A percentile compares a stretch with the other conserved stretches of the same genome.
Evolutionary conservation across 2,329 filamentous ascomycete genomes (phyloP).

Genomic region (Chrysosporium keratinophilum): DNA sequence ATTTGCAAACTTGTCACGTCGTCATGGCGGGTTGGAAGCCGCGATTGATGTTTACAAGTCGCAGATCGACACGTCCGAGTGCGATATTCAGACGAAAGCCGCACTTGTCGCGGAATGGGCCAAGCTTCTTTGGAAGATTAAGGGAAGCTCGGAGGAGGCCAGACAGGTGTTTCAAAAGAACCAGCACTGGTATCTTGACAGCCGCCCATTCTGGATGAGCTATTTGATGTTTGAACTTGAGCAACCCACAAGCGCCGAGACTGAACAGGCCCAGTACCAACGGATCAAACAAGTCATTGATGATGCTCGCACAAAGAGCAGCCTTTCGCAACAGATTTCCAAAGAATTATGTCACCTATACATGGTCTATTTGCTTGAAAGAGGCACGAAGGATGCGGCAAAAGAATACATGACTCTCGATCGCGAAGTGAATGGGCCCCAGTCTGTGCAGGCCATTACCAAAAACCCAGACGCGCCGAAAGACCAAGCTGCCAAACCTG

Average conservation of each 20-base stretch:
- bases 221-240: constrained; percentile 84
- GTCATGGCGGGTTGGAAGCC: constrained; percentile 71
- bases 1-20: constrained; percentile 73
- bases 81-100: constrained; percentile 71
- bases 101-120: constrained; percentile 85
- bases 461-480: constrained; percentile 22
- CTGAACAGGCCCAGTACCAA: constrained; percentile 55
- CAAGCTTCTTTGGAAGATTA: constrained; percentile 72
- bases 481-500: constrained; percentile 13
- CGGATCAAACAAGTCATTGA: constrained; percentile 74
- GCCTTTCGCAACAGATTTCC: constrained; percentile 55
- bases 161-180: constrained; percentile 75
- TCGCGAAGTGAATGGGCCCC: constrained; percentile 66
- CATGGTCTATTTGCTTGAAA: constrained; percentile 71
- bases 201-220: constrained; percentile 76
- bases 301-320: constrained; percentile 62
- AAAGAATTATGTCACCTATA: constrained; percentile 69
- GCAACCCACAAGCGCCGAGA: constrained; percentile 58
- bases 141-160: constrained; percentile 68
- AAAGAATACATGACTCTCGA: constrained; percentile 78
- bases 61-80: constrained; percentile 62
- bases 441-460: constrained; percentile 30
- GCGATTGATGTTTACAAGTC: constrained; percentile 74
- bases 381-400: constrained; percentile 71
- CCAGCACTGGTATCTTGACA: constrained; percentile 72